Percentiles rank a stretch among this genome's conserved stretches.
phyloP scores from a whole-genome alignment of 352 stramenopile genomes.

The Nothophytophthora sp. region DNA sequence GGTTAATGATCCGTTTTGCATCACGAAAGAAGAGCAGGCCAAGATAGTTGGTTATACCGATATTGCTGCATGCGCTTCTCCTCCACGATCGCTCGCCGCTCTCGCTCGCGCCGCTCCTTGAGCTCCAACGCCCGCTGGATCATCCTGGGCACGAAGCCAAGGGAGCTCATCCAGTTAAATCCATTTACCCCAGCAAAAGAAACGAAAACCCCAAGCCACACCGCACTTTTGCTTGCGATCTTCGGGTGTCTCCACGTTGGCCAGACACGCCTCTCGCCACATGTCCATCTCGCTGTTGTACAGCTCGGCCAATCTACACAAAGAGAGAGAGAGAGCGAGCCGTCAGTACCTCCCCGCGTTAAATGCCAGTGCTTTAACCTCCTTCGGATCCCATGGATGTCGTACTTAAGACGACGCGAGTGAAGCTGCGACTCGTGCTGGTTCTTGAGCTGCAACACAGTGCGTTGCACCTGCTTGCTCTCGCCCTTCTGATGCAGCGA shows the following conservation, averaged over 20 bases:
- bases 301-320: constrained; percentile 56
- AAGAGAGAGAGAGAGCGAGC: neutral
- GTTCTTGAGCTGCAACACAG: constrained; percentile 58
- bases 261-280: constrained; percentile 66
- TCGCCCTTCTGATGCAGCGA: constrained; percentile 57
- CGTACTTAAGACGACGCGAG: constrained; percentile 49
- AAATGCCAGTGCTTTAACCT: constrained; percentile 1
- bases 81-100: constrained; percentile 61
- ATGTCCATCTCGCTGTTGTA: constrained; percentile 79
- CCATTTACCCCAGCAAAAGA: no score
- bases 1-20: neutral
- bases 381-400: neutral
- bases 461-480: constrained; percentile 42
- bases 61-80: constrained; percentile 82
- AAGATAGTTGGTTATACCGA: constrained; percentile 25
- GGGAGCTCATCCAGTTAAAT: no score
- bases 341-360: neutral
- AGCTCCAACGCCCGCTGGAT: constrained; percentile 74
- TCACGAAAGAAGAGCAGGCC: neutral
- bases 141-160: no score
- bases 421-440: constrained; percentile 78
- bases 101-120: constrained; percentile 62
- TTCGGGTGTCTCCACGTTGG: constrained; percentile 76
- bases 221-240: constrained; percentile 78
- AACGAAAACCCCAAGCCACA: no score